Evolutionary conservation across 2,329 filamentous ascomycete species (phyloP).

Genomic region (Diaporthe citri): DNA sequence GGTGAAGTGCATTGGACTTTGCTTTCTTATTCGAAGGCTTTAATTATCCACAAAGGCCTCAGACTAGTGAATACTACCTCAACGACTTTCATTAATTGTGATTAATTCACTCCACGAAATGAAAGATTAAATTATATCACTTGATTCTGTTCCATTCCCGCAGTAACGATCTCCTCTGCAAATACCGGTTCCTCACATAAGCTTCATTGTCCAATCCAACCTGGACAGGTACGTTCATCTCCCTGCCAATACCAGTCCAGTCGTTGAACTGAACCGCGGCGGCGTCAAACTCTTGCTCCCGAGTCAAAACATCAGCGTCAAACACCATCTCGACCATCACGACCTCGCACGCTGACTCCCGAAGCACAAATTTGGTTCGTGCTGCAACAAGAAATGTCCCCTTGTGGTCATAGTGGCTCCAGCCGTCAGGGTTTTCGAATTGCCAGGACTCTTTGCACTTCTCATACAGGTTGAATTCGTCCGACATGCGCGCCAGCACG

Average conservation of each 20-base stretch:
- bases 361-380: constrained; percentile 35
- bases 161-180: background rate
- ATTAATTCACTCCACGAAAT: no score
- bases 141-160: background rate
- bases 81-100: no score
- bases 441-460: constrained; percentile 24
- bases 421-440: constrained; percentile 2
- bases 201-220: background rate
- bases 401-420: constrained; percentile 33
- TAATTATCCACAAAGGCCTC: no score
- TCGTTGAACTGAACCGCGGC: constrained; percentile 34
- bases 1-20: no score
- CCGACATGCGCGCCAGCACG: constrained; percentile 9
- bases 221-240: background rate
- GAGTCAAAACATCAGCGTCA: constrained; percentile 37
- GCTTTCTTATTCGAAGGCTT: no score
- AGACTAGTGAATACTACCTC: no score
- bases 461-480: constrained; percentile 1
- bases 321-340: constrained; percentile 43
- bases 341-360: constrained; percentile 22
- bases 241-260: background rate
- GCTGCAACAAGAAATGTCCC: constrained; percentile 38
- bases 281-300: constrained; percentile 18
- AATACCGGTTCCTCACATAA: background rate
- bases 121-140: background rate